Percentiles rank a stretch among this genome's conserved stretches.
These are phyloP conservation scores for Populus euphratica DNA, from an alignment of 345 rosid genomes.

Conservation along the genomic window DNA sequence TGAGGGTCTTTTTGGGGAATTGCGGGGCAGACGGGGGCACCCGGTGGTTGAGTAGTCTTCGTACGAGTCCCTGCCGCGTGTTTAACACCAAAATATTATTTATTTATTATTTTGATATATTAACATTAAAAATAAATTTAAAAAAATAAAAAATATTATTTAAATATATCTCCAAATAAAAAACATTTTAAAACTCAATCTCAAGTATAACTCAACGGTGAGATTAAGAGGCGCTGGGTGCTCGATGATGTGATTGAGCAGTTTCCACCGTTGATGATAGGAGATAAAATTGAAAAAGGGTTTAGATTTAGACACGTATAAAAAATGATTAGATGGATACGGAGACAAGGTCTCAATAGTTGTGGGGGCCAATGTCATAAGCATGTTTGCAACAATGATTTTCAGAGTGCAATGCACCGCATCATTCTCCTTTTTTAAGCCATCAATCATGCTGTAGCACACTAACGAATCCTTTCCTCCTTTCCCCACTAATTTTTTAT, in stretches of 20 bases:
- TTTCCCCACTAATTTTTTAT: background rate
- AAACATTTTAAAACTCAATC: too few species aligned
- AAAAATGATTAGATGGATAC: background rate
- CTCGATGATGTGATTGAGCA: background rate
- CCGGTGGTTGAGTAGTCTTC: slow-evolving; percentile 23
- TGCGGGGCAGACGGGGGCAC: slow-evolving; percentile 17
- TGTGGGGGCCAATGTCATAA: slow-evolving; percentile 12
- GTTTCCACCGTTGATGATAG: background rate
- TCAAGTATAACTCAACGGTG: background rate
- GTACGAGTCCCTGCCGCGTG: background rate
- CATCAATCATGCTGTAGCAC: background rate
- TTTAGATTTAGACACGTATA: slow-evolving; percentile 13
- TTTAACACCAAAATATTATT: too few species aligned
- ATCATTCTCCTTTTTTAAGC: background rate
- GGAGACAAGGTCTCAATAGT: background rate
- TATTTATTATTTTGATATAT: too few species aligned
- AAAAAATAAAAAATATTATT: too few species aligned
- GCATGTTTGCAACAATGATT: slow-evolving; percentile 14
- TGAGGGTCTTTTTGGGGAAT: background rate
- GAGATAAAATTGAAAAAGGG: background rate
- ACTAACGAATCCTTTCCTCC: background rate
- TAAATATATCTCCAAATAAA: too few species aligned
- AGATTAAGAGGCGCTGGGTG: background rate
- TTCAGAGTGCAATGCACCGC: slow-evolving; percentile 20
- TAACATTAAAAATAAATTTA: too few species aligned